phyloP scores from a whole-genome alignment of 176 grass and related monocot species.

The Melocanna baccifera region DNA sequence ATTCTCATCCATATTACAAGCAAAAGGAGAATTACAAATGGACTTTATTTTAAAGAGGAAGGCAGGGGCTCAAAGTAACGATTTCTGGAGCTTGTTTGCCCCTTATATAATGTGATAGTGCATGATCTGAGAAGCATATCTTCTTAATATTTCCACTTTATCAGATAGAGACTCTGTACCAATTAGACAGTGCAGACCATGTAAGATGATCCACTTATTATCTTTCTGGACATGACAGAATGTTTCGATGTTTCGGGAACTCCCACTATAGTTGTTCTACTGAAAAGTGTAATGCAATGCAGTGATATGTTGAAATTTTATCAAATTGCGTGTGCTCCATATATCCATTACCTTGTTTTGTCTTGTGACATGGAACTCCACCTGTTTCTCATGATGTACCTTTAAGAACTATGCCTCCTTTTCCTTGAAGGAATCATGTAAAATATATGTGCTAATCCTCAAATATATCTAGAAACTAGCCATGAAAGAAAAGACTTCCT shows the following conservation, averaged over 20 bases:
- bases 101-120: conserved; percentile 45
- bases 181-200: conserved; percentile 11
- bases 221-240: conserved; percentile 43
- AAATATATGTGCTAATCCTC: background rate
- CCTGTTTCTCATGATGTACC: conserved; percentile 30
- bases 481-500: background rate
- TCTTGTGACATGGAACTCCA: conserved; percentile 39
- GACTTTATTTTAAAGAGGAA: conserved; percentile 29
- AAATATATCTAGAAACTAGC: conserved; percentile 15
- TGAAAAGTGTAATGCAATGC: conserved; percentile 36
- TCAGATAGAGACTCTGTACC: conserved; percentile 29
- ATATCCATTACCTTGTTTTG: conserved; percentile 26
- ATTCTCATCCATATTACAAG: conserved; percentile 49
- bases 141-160: conserved; percentile 34
- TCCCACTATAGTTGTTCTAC: conserved; percentile 36
- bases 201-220: conserved; percentile 35
- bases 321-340: conserved; percentile 17
- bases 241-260: conserved; percentile 52
- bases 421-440: background rate
- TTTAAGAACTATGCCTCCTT: conserved; percentile 12
- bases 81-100: conserved; percentile 21
- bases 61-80: conserved; percentile 32
- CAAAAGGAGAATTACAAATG: conserved; percentile 19
- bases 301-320: conserved; percentile 28
- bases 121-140: conserved; percentile 38